Evolutionary conservation across 495 filamentous ascomycete species (phyloP).

Genomic region (Aspergillus bridgeri): DNA sequence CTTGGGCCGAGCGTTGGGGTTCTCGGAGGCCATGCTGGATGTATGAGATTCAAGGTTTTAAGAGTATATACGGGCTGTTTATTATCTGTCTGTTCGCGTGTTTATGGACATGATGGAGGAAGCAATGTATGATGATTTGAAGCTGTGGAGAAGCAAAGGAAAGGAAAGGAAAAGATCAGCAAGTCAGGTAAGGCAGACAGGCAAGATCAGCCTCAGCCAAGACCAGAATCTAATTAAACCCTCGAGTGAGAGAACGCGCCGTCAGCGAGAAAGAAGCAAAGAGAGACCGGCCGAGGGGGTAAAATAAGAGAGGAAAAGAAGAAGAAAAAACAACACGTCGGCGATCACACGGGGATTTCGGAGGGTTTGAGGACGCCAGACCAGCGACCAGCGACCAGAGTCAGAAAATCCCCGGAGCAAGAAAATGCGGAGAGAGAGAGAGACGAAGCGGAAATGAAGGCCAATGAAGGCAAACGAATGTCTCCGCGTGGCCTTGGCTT

Average conservation of each 20-base stretch:
- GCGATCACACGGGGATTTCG: background rate
- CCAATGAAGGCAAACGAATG: background rate
- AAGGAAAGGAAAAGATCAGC: background rate
- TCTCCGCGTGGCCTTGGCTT: background rate
- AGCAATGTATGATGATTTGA: background rate
- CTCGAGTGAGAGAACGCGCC: background rate
- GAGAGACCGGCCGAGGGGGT: background rate
- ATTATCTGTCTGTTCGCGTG: background rate
- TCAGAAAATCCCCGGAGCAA: background rate
- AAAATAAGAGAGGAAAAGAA: background rate
- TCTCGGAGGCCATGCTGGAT: background rate
- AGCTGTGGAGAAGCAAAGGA: no score
- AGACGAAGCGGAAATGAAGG: background rate
- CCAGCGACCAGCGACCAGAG: no score
- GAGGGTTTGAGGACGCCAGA: background rate
- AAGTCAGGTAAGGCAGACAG: background rate
- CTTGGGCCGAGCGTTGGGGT: conserved; percentile 27
- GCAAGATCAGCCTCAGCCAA: background rate
- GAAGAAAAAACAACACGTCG: background rate
- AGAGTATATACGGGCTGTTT: background rate
- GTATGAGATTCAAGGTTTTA: background rate
- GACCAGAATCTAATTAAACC: background rate
- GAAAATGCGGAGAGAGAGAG: background rate
- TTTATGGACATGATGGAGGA: background rate
- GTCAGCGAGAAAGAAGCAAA: background rate